Conservation (phyloP, 805 yeast species). For the Starmerella vaccinii region DNA sequence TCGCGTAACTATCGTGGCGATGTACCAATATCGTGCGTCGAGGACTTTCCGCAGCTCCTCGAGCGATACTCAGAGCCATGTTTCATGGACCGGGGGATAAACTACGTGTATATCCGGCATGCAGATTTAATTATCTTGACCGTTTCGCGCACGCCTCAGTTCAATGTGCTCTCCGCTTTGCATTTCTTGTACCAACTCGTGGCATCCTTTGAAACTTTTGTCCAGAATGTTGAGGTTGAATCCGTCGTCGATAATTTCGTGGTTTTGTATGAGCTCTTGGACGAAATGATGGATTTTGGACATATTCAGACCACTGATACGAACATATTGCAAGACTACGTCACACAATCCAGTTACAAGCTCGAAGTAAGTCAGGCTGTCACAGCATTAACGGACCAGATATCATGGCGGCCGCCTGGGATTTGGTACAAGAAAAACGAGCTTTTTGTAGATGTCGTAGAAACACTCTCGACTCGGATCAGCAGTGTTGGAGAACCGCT, state of each 20-base stretch:
- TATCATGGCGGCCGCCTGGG: conserved; percentile 91
- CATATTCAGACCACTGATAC: conserved; percentile 76
- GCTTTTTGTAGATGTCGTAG: conserved; percentile 77
- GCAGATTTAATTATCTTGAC: conserved; percentile 38
- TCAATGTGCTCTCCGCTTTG: conserved; percentile 48
- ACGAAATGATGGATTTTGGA: conserved; percentile 84
- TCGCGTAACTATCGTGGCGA: conserved; percentile 66
- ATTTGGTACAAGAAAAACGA: conserved; percentile 81
- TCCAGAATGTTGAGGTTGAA: conserved; percentile 44
- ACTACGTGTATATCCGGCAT: conserved; percentile 45
- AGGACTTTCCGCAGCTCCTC: conserved; percentile 47
- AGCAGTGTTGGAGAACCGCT: conserved; percentile 32
- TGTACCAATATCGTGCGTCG: conserved; percentile 48
- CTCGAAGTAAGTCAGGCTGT: conserved; percentile 44
- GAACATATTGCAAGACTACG: conserved; percentile 66
- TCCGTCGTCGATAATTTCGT: conserved; percentile 60
- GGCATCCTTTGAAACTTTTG: conserved; percentile 39
- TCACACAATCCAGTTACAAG: conserved; percentile 45
- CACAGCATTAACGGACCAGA: conserved; percentile 63
- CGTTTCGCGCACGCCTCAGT: conserved; percentile 27
- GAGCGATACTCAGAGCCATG: conserved; percentile 40
- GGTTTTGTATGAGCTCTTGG: conserved; percentile 69
- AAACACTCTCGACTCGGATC: conserved; percentile 57
- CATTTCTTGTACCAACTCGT: conserved; percentile 45
- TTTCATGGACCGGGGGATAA: conserved; percentile 39